These are phyloP conservation scores for Ophiocordyceps camponoti-saundersi DNA, from an alignment of 2,329 filamentous ascomycete genomes.

Conservation along the genomic window DNA sequence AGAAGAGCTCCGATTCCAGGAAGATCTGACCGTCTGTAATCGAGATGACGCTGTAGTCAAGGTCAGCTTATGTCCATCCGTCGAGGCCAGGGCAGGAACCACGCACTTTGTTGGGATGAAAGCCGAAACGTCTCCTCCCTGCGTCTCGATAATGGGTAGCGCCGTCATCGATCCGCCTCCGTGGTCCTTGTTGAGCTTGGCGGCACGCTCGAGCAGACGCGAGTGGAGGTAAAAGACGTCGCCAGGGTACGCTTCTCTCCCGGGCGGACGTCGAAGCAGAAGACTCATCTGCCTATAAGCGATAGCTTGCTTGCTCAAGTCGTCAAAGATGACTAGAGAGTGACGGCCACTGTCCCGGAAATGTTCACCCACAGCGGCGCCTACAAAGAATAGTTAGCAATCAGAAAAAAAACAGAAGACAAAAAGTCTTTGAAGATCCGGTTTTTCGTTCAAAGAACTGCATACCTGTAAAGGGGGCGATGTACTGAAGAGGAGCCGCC, in stretches of 20 bases:
- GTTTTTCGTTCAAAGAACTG: neutral
- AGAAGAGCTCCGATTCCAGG: constrained; percentile 98
- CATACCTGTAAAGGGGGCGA: constrained; percentile 79
- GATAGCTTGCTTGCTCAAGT: constrained; percentile 95
- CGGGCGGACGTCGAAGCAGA: constrained; percentile 88
- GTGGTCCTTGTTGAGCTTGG: constrained; percentile 95
- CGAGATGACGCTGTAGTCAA: constrained; percentile 76
- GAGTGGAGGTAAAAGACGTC: constrained; percentile 99
- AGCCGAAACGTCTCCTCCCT: constrained; percentile 98
- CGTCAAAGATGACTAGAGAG: constrained; percentile 80
- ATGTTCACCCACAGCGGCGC: constrained; percentile 42
- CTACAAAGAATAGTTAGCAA: neutral
- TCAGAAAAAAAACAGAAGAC: too few relatives aligned
- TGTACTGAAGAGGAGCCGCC: constrained; percentile 85
- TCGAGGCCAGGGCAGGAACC: too few relatives aligned
- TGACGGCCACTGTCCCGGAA: constrained; percentile 82
- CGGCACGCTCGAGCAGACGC: constrained; percentile 95
- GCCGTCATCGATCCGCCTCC: constrained; percentile 94
- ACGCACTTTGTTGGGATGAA: constrained; percentile 69
- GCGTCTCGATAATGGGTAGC: constrained; percentile 95
- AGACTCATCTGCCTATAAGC: constrained; percentile 99
- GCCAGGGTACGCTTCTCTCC: constrained; percentile 98
- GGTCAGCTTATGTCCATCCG: too few relatives aligned
- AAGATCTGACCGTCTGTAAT: constrained; percentile 99
- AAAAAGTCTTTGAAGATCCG: neutral